These are phyloP conservation scores for Saturnispora gosingensis DNA, from an alignment of 805 yeast species.

Conservation along the genomic window DNA sequence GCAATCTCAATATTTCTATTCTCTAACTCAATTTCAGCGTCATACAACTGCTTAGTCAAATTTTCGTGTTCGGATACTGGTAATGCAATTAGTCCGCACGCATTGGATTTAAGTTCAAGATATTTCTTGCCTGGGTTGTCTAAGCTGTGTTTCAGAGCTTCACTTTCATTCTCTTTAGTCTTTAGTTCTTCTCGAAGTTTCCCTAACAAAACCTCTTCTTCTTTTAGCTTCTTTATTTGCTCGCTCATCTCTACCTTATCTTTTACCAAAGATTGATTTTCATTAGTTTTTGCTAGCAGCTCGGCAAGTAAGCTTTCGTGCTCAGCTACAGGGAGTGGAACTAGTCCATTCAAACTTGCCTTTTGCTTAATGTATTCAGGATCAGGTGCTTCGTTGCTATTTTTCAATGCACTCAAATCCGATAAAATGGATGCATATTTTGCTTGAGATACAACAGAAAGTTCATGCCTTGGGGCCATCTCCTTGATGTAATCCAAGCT, in stretches of 20 bases:
- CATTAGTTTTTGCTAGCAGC: slow-evolving; percentile 2
- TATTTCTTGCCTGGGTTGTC: slow-evolving; percentile 11
- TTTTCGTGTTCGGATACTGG: slow-evolving; percentile 9
- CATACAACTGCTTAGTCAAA: slow-evolving; percentile 6
- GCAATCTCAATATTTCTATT: slow-evolving; percentile 8
- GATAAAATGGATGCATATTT: neutral
- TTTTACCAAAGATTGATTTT: slow-evolving; percentile 1
- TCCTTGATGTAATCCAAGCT: slow-evolving; percentile 18
- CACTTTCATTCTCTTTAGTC: slow-evolving; percentile 4
- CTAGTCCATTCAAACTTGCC: slow-evolving; percentile 23
- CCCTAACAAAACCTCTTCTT: neutral
- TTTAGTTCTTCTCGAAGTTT: neutral
- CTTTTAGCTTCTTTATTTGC: slow-evolving; percentile 1
- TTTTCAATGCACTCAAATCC: slow-evolving; percentile 8
- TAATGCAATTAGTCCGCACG: slow-evolving; percentile 26
- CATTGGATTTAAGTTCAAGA: slow-evolving; percentile 23
- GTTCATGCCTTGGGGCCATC: slow-evolving; percentile 24
- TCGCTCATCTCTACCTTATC: neutral
- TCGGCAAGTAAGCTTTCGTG: slow-evolving; percentile 13
- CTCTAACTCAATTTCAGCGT: slow-evolving; percentile 1
- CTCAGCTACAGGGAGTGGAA: slow-evolving; percentile 19
- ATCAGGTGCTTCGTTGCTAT: slow-evolving; percentile 25
- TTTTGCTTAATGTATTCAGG: slow-evolving; percentile 23
- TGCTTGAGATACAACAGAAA: slow-evolving; percentile 19
- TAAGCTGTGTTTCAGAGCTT: neutral